Percentiles rank a stretch among this genome's conserved stretches.
phyloP scores from a whole-genome alignment of 179 eudicot species.

The Amaranthus tricolor region DNA sequence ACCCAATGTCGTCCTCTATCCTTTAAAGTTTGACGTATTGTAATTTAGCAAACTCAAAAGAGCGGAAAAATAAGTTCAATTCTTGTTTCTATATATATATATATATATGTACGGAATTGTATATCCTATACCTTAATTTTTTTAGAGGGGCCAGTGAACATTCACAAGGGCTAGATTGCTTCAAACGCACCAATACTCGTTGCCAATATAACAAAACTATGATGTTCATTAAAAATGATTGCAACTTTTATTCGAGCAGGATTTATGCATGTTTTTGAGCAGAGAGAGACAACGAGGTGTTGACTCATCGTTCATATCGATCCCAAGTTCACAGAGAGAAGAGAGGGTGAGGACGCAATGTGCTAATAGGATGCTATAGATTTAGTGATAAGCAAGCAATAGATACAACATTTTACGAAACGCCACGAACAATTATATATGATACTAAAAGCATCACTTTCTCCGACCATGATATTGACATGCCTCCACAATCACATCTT shows the following conservation, averaged over 20 bases:
- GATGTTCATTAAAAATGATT: background rate
- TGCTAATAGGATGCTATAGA: background rate
- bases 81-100: too few species aligned
- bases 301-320: conserved; percentile 40
- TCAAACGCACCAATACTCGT: too few species aligned
- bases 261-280: background rate
- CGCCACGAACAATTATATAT: conserved; percentile 2
- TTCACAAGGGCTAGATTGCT: too few species aligned
- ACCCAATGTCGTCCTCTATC: too few species aligned
- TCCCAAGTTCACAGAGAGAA: background rate
- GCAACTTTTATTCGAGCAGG: conserved; percentile 8
- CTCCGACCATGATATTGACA: background rate
- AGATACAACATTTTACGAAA: conserved; percentile 22
- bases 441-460: conserved; percentile 11
- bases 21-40: too few species aligned
- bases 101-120: too few species aligned
- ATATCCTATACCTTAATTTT: too few species aligned
- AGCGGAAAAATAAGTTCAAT: too few species aligned
- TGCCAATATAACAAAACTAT: background rate
- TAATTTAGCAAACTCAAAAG: too few species aligned
- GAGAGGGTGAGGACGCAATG: background rate
- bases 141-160: too few species aligned
- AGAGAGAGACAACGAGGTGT: conserved; percentile 72
- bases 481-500: conserved; percentile 49
- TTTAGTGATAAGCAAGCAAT: conserved; percentile 2